Base-by-base conservation (phyloP, 768 basidiomycete species). In the Calocybe cyanea region DNA sequence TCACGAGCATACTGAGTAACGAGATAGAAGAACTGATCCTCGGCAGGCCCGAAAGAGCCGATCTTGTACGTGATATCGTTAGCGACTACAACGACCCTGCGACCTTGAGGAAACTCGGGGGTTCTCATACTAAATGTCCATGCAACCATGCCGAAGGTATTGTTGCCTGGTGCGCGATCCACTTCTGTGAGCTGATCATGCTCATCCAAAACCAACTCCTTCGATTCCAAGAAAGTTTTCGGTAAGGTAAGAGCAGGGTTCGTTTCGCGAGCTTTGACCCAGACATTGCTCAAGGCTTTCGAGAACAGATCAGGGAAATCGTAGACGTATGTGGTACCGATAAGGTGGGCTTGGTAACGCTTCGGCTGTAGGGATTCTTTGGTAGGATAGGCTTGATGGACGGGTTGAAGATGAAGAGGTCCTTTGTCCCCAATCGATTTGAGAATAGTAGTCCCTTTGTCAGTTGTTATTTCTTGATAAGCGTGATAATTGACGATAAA, bases 41-140 rank as follows among this genome's bases (percentile, higher is more conserved):
- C 96, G 2, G 71, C 62, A 35, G 96, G 96, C 35, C 95, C 95
- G 66, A 99, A 99, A 10, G 96, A 97, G 43, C 96, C 96, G 52
- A 97, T 98, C 69, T 88, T 94, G 78, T 82, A 96, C 11, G 96
- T 99, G 69, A 98, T 99, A 58, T 99, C 96, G 68, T 99, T 99
- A 44, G 96, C 91, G 50, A 99, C 78, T 36, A 92, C 89, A 7
- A 98, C 87, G 1, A 83, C 80, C 50, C 78, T 82, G 57, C 96
- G 88, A 21, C 96, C 96, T 20, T 75, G 68, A 38, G 92, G 92
- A 67, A 78, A 96, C 66, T 98, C 96, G 2, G 96, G 95, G 0
- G 94, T 97, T 53, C 74, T 72, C 54, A 98, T 72, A 2, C 83
- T 94, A 73, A 92, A 96, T 17, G 95, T 81, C 96, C 96, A 99